Conservation (phyloP, 2,329 filamentous ascomycete species). For the Epichloe bromicola region DNA sequence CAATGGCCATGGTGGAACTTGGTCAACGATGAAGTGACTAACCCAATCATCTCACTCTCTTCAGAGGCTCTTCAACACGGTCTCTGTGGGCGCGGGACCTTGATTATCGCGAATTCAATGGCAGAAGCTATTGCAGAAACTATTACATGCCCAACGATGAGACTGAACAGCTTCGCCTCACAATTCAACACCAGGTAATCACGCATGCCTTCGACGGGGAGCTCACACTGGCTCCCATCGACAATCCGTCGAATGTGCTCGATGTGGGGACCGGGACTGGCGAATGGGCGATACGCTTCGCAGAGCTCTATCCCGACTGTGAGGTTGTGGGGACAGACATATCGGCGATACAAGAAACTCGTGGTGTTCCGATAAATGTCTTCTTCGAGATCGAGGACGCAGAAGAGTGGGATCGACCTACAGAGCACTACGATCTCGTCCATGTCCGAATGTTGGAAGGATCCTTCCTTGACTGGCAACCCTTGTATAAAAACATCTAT, state of each 20-base stretch:
- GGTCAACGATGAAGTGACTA: neutral
- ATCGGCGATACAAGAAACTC: constrained; percentile 42
- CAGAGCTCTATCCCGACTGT: constrained; percentile 37
- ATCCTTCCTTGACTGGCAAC: constrained; percentile 42
- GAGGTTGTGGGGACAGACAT: constrained; percentile 48
- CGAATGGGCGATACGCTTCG: constrained; percentile 38
- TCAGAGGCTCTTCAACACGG: constrained; percentile 30
- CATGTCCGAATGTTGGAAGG: constrained; percentile 44
- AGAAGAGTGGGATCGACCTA: constrained; percentile 43
- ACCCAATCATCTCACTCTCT: neutral
- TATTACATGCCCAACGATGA: constrained; percentile 58
- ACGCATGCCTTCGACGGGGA: constrained; percentile 35
- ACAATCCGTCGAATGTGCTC: constrained; percentile 30
- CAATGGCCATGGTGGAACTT: no score
- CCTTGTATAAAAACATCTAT: constrained; percentile 39
- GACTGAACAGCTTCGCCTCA: constrained; percentile 47
- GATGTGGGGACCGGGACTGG: constrained; percentile 49
- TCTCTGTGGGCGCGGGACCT: constrained; percentile 38
- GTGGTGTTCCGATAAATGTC: constrained; percentile 42
- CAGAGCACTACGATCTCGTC: constrained; percentile 40
- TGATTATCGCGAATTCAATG: constrained; percentile 46
- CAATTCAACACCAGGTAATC: constrained; percentile 50
- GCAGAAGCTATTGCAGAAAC: constrained; percentile 46
- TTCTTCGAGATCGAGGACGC: constrained; percentile 49
- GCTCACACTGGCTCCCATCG: constrained; percentile 29